A percentile compares a stretch with the other conserved stretches of the same genome.
Conservation (phyloP, 164 flowering plant species). For the Umbilicus rupestris region DNA sequence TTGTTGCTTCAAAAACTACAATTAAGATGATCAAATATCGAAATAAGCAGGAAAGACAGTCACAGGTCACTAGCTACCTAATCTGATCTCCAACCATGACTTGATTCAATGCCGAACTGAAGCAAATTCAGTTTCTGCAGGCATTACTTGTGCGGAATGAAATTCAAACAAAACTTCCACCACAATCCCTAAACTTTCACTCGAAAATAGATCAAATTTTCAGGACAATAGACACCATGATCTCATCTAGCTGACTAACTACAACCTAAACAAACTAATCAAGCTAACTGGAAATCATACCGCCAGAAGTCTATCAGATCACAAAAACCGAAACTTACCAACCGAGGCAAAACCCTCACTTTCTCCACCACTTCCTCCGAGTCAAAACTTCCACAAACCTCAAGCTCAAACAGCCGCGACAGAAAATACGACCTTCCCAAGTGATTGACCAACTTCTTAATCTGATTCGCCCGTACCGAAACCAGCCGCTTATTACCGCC, state of each 20-base stretch:
- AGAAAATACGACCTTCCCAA: slow-evolving; percentile 61
- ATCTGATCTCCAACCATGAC: not conserved
- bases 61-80: not conserved
- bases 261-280: not conserved
- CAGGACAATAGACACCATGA: too few species aligned
- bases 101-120: too few species aligned
- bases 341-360: slow-evolving; percentile 76
- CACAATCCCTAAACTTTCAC: too few species aligned
- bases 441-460: slow-evolving; percentile 58
- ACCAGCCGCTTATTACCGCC: slow-evolving; percentile 92
- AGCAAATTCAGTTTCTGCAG: too few species aligned
- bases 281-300: not conserved
- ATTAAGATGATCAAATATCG: too few species aligned
- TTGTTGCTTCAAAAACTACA: not conserved
- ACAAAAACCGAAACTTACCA: slow-evolving; percentile 25
- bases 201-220: too few species aligned
- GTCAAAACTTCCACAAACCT: slow-evolving; percentile 52
- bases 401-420: slow-evolving; percentile 69
- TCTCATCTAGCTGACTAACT: too few species aligned
- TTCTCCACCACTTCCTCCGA: slow-evolving; percentile 64
- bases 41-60: too few species aligned
- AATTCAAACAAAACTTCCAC: too few species aligned
- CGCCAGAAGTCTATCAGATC: not conserved
- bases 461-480: slow-evolving; percentile 66
- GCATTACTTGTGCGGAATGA: too few species aligned